Base-by-base conservation (phyloP, 495 filamentous ascomycete genomes). In the Staphylotrichum longicolle region DNA sequence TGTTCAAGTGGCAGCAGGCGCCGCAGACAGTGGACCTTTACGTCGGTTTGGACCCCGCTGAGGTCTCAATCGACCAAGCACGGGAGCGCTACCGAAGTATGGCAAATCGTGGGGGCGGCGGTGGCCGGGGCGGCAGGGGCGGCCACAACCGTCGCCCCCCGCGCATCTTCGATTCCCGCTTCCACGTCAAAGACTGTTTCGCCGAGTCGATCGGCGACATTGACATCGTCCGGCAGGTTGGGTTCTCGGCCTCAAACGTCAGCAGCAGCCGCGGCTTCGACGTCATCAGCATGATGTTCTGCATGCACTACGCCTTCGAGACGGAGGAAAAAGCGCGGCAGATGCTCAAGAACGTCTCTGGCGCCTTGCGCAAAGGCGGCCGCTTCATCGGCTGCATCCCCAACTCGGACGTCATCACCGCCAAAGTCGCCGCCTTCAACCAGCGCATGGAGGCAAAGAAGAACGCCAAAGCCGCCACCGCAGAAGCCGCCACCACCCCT, bases 251-350 rank as follows among this genome's bases (percentile, higher is more conserved):
- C 71, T 76, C 80, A 60, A 67, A 80, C 80, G 65, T 83, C 84
- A 66, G 88, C 78, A 72, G 69, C 52, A 67, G 68, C 57, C 88
- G 90, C 44, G 92, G 93, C 7, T 98, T 97, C 65, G 95, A 98
- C 71, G 88, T 98, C 11, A 93, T 98, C 51, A 89, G 88, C 58
- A 96, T 95, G 83, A 98, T 98, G 94, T 98, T 98, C 68, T 93
- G 91, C 70, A 96, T 98, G 86, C 94, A 98, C 76, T 98, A 98
- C 70, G 93, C 95, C 0, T 98, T 97, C 66, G 95, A 98, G 74
- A 90, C 79, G 61, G 91, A 98, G 73, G 82, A 81, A 6, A 95
- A 96, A 72, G 87, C 93, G 10, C 84, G 93, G 27, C 87, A 85
- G 57, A 98, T 98, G 94, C 82, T 98, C 54, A 83, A 85, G 70